Base-by-base conservation (phyloP, 148 eudicot genomes). In the Euryodendron excelsum region DNA sequence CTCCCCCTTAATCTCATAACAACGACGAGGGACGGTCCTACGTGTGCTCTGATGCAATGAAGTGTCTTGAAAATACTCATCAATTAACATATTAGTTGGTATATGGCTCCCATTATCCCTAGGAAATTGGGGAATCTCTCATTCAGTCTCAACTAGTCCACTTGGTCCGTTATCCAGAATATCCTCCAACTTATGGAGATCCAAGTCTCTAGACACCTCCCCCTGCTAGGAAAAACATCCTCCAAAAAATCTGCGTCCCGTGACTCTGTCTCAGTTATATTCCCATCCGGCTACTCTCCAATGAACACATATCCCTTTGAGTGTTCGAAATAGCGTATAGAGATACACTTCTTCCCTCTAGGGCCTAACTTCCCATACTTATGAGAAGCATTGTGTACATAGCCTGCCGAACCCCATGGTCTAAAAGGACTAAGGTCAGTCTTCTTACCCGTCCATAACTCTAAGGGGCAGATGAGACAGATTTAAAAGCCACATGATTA, bases 1-100 rank as follows among this genome's bases (percentile, higher is more conserved):
- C 20, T 74, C 20, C n/a, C 77, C 53, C 18, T 74, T 20, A 58
- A 60, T 59, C 52, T 74, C 34, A 36, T 36, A 74, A 34, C n/a
- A 18, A 59, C 34, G 34, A 36, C 53, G 4, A 2, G 0, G 36
- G 10, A 58, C 11, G 5, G 36, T 27, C 9, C 68, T 53, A n/a
- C 13, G 23, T 1, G 15, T 0, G 25, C 65, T 74, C 33, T 21
- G 15, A 2, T 3, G 50, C 31, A 34, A 5, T 1, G 44, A 39
- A 7, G 44, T 39, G n/a, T 39, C 44, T 39, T 58, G 31, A 55
- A 28, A 4, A 3, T 20, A 47, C 25, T 3, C 0, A 21, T 48
- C 37, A 30, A 1, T 28, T 1, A 27, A 30, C 65, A n/a, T n/a
- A n/a, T 10, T n/a, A n/a, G 12, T 21, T 9, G 10, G 25, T 5